Conservation (phyloP, 2,329 filamentous ascomycete genomes). For the Clonostachys solani region DNA sequence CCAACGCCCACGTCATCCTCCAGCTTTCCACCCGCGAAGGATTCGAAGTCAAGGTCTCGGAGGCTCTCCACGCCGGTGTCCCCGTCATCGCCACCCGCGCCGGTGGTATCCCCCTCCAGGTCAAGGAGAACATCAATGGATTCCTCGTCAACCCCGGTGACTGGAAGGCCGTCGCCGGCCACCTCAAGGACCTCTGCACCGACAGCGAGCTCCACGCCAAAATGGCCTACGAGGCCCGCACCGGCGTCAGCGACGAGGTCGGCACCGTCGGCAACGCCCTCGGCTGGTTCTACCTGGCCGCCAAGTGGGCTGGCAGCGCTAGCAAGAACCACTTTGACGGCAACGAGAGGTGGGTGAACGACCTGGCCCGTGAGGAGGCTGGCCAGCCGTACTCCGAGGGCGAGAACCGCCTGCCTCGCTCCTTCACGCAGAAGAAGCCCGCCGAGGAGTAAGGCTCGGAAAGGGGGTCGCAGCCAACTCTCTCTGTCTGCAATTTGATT, state of each 20-base stretch:
- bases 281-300: constrained; percentile 71
- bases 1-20: constrained; percentile 67
- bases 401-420: constrained; percentile 55
- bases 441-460: no score
- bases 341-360: constrained; percentile 37
- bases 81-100: constrained; percentile 72
- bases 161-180: constrained; percentile 61
- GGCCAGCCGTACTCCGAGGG: constrained; percentile 50
- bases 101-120: constrained; percentile 78
- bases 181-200: constrained; percentile 63
- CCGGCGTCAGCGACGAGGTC: constrained; percentile 75
- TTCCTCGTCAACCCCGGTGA: constrained; percentile 72
- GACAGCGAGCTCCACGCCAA: constrained; percentile 58
- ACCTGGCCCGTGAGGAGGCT: constrained; percentile 39
- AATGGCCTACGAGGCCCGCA: constrained; percentile 61
- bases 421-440: constrained; percentile 1
- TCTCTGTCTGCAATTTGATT: no score
- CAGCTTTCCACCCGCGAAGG: constrained; percentile 80
- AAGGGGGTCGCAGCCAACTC: no score
- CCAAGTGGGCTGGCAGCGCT: constrained; percentile 46
- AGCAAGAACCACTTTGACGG: constrained; percentile 52
- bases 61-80: constrained; percentile 75
- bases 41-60: constrained; percentile 83
- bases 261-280: constrained; percentile 76
- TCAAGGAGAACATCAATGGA: constrained; percentile 67